Base-by-base conservation (phyloP, 164 flowering plant species). In the Aristolochia contorta region DNA sequence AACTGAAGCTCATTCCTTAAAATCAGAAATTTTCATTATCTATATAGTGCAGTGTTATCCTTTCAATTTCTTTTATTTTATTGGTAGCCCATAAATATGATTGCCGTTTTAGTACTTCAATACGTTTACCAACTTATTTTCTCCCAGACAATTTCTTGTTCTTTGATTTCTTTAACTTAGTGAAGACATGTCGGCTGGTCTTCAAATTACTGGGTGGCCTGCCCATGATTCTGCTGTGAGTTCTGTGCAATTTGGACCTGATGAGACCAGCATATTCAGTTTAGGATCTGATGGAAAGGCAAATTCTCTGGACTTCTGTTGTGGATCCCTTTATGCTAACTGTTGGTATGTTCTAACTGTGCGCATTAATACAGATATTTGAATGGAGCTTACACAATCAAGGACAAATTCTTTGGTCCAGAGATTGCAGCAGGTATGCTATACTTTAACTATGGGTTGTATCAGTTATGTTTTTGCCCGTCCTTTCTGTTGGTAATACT, bases 131-230 rank as follows among this genome's bases (percentile, higher is more conserved):
- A 37, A 37, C 7, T 37, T 10, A 37, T 37, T 6, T n/a, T 27
- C 30, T 27, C 30, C 30, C 30, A 27, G 30, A 2, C 2, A 2
- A 2, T 27, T 27, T 27, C 5, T 27, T 27, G 30, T 27, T 27
- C 30, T 27, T 27, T 27, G 30, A 43, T 54, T 43, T 61, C 83
- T 89, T 86, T 85, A 75, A 85, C 79, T 33, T 51, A 65, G 19
- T 14, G 37, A 65, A 92, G 98, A 92, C 74, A 92, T 92, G 95
- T 74, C 93, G 66, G 91, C 98, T 66, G 87, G 91, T 57, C 80
- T 89, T 41, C 98, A 87, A 84, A 89, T 92, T 51, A 89, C 98
- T 47, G 98, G 98, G 16, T 92, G 96, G 98, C 98, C 95, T 54
- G 98, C 96, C 57, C 98, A 92, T 75, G 98, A 92, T 79, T 77